Conservation (phyloP, 805 yeast species). For the Saccharomycopsis sp. region DNA sequence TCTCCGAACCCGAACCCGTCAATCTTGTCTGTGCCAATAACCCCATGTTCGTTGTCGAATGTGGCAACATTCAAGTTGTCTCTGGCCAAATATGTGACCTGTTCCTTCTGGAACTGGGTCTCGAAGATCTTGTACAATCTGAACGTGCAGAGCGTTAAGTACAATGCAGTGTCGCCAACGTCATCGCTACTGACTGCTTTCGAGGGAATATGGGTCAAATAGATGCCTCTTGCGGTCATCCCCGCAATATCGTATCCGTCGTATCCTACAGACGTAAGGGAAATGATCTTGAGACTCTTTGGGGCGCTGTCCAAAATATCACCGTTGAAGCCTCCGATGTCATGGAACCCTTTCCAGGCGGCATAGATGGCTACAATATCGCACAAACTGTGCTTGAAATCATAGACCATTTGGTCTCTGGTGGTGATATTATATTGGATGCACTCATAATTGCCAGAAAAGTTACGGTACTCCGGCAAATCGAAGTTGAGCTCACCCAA, state of each 20-base stretch:
- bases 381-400: constrained; percentile 31
- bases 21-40: constrained; percentile 27
- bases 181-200: constrained; percentile 42
- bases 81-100: constrained; percentile 39
- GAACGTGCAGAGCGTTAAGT: constrained; percentile 48
- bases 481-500: constrained; percentile 10
- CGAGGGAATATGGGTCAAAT: constrained; percentile 36
- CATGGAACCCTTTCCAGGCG: constrained; percentile 50
- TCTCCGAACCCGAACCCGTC: constrained; percentile 36
- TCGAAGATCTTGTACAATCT: constrained; percentile 41
- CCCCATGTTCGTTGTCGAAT: constrained; percentile 33
- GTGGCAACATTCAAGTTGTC: constrained; percentile 26
- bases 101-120: constrained; percentile 26
- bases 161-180: constrained; percentile 59
- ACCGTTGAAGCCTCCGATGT: constrained; percentile 42
- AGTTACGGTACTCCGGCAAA: constrained; percentile 5
- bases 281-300: constrained; percentile 37
- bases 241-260: constrained; percentile 42
- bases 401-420: constrained; percentile 34
- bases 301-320: constrained; percentile 43
- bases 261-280: constrained; percentile 52
- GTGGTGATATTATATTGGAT: constrained; percentile 31
- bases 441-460: constrained; percentile 9
- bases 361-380: constrained; percentile 49
- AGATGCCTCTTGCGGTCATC: constrained; percentile 35